These are phyloP conservation scores for Neoboletus magnificus DNA, from an alignment of 768 basidiomycete species.

Conservation along the genomic window DNA sequence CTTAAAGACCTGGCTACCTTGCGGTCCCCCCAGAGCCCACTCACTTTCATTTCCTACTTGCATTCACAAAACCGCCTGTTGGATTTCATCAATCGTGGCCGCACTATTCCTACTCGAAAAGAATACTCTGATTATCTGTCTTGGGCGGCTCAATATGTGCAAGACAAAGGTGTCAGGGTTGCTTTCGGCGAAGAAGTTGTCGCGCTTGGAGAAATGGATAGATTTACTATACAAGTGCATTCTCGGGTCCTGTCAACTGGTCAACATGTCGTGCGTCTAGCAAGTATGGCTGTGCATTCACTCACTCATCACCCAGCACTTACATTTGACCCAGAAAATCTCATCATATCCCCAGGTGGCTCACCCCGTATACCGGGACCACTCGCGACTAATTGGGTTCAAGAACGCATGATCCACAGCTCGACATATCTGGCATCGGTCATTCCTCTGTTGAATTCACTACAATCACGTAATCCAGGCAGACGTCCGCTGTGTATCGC, in stretches of 20 bases:
- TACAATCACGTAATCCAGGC: slow-evolving; percentile 16
- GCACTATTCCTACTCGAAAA: slow-evolving; percentile 48
- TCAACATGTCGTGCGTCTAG: slow-evolving; percentile 30
- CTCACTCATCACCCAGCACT: background rate
- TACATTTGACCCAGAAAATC: slow-evolving; percentile 34
- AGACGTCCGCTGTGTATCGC: slow-evolving; percentile 38
- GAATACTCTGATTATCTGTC: slow-evolving; percentile 54
- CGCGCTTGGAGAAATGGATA: slow-evolving; percentile 31
- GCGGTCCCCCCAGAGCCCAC: slow-evolving; percentile 46
- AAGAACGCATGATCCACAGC: slow-evolving; percentile 42
- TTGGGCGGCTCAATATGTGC: slow-evolving; percentile 48
- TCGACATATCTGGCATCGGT: slow-evolving; percentile 42
- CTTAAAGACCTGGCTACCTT: slow-evolving; percentile 55
- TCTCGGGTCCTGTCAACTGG: slow-evolving; percentile 37
- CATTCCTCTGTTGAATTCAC: slow-evolving; percentile 30
- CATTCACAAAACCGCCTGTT: slow-evolving; percentile 47
- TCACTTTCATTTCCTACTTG: slow-evolving; percentile 53
- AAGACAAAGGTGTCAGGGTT: slow-evolving; percentile 41
- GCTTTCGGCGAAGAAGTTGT: slow-evolving; percentile 47
- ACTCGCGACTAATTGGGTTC: slow-evolving; percentile 30
- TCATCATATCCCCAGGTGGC: slow-evolving; percentile 52
- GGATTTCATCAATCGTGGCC: slow-evolving; percentile 52
- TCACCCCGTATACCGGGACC: slow-evolving; percentile 41
- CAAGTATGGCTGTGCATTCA: slow-evolving; percentile 36
- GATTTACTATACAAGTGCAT: slow-evolving; percentile 38